phyloP scores from a whole-genome alignment of 1,284 basidiomycete genomes.

The Irpex rosettiformis region DNA sequence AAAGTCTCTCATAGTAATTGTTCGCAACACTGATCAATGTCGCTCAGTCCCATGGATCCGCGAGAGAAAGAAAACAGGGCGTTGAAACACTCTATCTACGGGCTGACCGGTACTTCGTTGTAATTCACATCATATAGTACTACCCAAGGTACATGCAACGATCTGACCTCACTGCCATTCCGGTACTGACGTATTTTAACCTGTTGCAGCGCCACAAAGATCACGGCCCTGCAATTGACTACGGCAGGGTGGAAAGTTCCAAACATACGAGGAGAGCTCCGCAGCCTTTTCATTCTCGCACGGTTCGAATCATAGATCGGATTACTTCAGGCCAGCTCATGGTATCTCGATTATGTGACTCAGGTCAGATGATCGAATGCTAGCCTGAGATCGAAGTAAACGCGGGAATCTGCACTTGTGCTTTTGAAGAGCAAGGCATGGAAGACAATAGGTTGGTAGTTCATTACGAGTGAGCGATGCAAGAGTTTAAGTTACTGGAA shows the following conservation, averaged over 20 bases:
- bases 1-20: neutral
- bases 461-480: neutral
- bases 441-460: neutral
- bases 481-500: neutral
- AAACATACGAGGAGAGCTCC: neutral
- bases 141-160: neutral
- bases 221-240: neutral
- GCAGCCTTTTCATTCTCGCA: neutral
- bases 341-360: neutral
- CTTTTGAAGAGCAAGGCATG: neutral
- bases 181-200: neutral
- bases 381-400: neutral
- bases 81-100: neutral
- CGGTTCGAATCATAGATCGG: neutral
- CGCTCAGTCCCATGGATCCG: neutral
- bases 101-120: too few species aligned
- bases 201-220: neutral
- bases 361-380: neutral
- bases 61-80: neutral
- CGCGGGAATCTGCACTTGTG: neutral
- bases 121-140: neutral
- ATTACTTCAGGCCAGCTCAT: neutral
- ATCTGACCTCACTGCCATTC: neutral
- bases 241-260: neutral
- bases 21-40: neutral